These are phyloP conservation scores for Hirschioporus abietinus DNA, from an alignment of 768 basidiomycete genomes.

Conservation along the genomic window DNA sequence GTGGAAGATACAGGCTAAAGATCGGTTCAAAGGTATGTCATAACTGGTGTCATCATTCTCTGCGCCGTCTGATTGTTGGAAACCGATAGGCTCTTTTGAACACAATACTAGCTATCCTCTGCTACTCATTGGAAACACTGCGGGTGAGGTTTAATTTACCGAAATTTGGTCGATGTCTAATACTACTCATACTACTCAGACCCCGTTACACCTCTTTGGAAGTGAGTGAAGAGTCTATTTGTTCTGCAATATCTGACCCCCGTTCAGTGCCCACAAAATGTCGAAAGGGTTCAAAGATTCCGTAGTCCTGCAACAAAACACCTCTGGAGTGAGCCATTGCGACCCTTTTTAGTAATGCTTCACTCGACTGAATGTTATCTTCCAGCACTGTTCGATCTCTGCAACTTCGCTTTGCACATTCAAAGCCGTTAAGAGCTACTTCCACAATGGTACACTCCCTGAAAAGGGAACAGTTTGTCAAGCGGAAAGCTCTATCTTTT, in stretches of 20 bases:
- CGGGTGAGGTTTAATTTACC: neutral
- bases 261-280: neutral
- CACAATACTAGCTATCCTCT: slow-evolving; percentile 22
- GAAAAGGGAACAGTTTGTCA: slow-evolving; percentile 34
- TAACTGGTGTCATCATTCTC: neutral
- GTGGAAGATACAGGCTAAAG: slow-evolving; percentile 1
- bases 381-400: slow-evolving; percentile 29
- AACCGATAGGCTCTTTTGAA: neutral
- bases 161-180: neutral
- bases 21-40: slow-evolving; percentile 1
- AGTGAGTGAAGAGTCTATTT: slow-evolving; percentile 6
- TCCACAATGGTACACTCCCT: slow-evolving; percentile 36
- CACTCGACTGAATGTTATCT: neutral
- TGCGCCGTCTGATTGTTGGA: neutral
- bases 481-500: slow-evolving; percentile 17
- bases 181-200: slow-evolving; percentile 7
- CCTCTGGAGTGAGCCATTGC: slow-evolving; percentile 8
- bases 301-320: slow-evolving; percentile 14
- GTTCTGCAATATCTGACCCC: neutral
- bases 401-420: slow-evolving; percentile 31
- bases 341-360: neutral
- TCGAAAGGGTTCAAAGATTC: slow-evolving; percentile 10
- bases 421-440: slow-evolving; percentile 32
- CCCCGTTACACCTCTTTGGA: slow-evolving; percentile 11
- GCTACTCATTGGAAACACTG: slow-evolving; percentile 21